phyloP scores from a whole-genome alignment of 2,329 filamentous ascomycete species.

The Monosporascus sp. region DNA sequence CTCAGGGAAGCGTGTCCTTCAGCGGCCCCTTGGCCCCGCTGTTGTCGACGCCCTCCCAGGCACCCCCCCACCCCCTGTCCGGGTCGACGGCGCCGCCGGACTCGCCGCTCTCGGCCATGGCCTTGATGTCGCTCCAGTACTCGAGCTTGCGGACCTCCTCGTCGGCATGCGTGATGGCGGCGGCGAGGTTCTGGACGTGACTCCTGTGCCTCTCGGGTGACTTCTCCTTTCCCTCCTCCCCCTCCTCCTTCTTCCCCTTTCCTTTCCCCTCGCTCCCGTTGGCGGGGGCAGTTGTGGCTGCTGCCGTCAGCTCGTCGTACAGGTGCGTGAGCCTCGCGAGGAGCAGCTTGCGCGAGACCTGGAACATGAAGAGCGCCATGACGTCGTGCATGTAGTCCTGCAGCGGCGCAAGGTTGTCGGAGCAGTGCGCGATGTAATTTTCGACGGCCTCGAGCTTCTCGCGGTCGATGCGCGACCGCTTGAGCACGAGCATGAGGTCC shows the following conservation, averaged over 20 bases:
- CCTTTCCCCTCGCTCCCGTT: constrained; percentile 7
- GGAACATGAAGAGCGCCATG: constrained; percentile 84
- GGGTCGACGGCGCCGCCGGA: constrained; percentile 38
- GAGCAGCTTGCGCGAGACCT: constrained; percentile 75
- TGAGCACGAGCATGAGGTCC: constrained; percentile 63
- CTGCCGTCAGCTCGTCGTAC: constrained; percentile 50
- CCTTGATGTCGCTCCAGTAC: constrained; percentile 81
- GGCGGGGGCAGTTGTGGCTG: constrained; percentile 26
- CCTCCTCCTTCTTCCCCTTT: constrained; percentile 14
- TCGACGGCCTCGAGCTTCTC: constrained; percentile 84
- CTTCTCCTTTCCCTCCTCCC: constrained; percentile 27
- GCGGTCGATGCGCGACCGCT: constrained; percentile 71
- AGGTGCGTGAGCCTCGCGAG: constrained; percentile 64
- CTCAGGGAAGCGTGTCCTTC: constrained; percentile 12
- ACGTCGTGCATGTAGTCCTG: constrained; percentile 75
- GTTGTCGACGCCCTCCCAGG: constrained; percentile 48
- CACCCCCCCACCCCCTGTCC: constrained; percentile 37
- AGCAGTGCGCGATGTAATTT: constrained; percentile 73
- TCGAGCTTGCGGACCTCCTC: constrained; percentile 76
- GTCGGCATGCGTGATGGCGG: constrained; percentile 70
- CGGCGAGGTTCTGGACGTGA: constrained; percentile 60
- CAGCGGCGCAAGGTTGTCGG: constrained; percentile 70
- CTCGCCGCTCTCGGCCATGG: constrained; percentile 53
- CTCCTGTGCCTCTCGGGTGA: constrained; percentile 31
- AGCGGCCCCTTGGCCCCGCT: constrained; percentile 35